Base-by-base conservation (phyloP, 1,139 yeast genomes). In the Kluyveromyces sp. region DNA sequence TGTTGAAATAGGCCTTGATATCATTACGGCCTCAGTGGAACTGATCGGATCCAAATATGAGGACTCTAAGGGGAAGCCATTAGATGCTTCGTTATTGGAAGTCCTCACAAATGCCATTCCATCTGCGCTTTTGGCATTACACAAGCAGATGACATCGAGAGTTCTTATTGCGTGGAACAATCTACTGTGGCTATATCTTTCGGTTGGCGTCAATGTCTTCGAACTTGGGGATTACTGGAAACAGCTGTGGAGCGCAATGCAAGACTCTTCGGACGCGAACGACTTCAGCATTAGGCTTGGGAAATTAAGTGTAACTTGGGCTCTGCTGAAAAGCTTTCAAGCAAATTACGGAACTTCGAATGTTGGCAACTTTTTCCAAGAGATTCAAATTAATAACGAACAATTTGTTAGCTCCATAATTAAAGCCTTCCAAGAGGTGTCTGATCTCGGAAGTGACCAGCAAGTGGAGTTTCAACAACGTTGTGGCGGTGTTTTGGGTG, bases 21-120 rank as follows among this genome's bases (percentile, higher is more conserved):
- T 89, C 31, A 69, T 85, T 29, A 79, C 96, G 1, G 81, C 92
- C 1, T 68, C 81, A 6, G 75, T 85, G 53, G 96, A 89, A 53
- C 65, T 69, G 13, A 59, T 80, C 42, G 69, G 69, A n/a, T 43
- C 60, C 3, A 41, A 53, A n/a, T 40, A 45, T 35, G 59, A 55
- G 41, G 51, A 46, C 3, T 39, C 38, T 4, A 45, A 52, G 9
- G 26, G 26, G 3, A 42, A 43, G 19, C 64, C 44, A 45, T 56
- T 40, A 4, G 50, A 57, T 2, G 65, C 62, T 2, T 48, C 64
- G 15, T 48, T 65, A 2, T 45, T 60, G 1, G 52, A 64, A 1
- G 53, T 70, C 3, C 52, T 73, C 29, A 58, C 63, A 2, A 52
- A 56, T 2, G 60, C 68, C 1, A 63, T 70, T 37, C 77, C 80